Percentiles rank a stretch among this genome's conserved stretches.
Conservation (phyloP, 805 yeast species). For the Starmerella apis region DNA sequence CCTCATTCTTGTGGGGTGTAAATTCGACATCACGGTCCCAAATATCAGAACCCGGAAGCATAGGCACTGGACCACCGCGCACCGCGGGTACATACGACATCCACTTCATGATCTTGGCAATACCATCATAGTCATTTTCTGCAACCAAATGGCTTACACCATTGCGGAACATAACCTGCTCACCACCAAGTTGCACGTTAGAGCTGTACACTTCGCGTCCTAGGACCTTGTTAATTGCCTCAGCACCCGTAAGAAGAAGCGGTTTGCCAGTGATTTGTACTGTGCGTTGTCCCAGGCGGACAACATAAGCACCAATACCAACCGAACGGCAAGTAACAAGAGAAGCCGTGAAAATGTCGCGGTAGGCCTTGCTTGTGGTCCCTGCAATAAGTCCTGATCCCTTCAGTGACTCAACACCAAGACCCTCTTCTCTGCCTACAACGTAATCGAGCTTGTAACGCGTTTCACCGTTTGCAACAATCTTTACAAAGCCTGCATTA, state of each 20-base stretch:
- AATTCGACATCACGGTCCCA: conserved; percentile 94
- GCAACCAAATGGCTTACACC: conserved; percentile 99
- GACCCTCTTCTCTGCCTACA: conserved; percentile 88
- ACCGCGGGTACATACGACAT: conserved; percentile 86
- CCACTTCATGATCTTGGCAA: conserved; percentile 90
- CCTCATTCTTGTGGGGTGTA: conserved; percentile 57
- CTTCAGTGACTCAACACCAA: conserved; percentile 96
- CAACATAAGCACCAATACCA: conserved; percentile 99
- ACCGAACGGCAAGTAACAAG: conserved; percentile 98
- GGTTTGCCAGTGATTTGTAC: conserved; percentile 99
- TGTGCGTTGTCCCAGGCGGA: conserved; percentile 96
- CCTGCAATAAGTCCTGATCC: conserved; percentile 99
- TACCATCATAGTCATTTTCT: conserved; percentile 93
- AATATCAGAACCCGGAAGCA: conserved; percentile 55
- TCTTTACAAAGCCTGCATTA: conserved; percentile 34
- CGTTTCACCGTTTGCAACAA: conserved; percentile 76
- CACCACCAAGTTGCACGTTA: conserved; percentile 96
- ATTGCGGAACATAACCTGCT: conserved; percentile 94
- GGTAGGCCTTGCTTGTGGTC: conserved; percentile 94
- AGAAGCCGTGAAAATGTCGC: conserved; percentile 95
- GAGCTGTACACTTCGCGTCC: conserved; percentile 97
- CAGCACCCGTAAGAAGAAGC: conserved; percentile 96
- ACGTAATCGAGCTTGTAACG: conserved; percentile 73
- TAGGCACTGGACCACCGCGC: conserved; percentile 80
- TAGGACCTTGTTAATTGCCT: conserved; percentile 89